Conservation (phyloP, 2,329 filamentous ascomycete species). For the Aspergillus sp. region DNA sequence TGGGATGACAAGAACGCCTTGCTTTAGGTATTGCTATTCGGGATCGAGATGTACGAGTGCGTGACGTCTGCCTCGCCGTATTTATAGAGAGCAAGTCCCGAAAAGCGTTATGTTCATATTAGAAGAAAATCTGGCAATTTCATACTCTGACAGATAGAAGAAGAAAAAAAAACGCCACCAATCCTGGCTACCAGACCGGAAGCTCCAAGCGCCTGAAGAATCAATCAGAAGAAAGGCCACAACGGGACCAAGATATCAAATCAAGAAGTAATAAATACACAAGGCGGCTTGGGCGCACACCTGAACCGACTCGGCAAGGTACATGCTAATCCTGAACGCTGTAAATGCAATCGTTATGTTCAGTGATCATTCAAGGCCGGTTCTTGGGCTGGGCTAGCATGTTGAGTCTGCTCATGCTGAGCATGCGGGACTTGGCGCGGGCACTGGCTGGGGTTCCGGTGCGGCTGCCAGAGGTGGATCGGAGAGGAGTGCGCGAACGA, state of each 20-base stretch:
- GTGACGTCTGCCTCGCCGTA: no score
- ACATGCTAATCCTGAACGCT: conserved; percentile 14
- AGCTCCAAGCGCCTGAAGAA: conserved; percentile 26
- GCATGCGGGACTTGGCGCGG: conserved; percentile 35
- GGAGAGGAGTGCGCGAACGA: conserved; percentile 38
- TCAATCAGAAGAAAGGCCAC: conserved; percentile 11
- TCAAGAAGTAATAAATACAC: conserved; percentile 18
- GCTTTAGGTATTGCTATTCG: no score
- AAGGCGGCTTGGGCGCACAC: conserved; percentile 10
- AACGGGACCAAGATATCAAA: conserved; percentile 14
- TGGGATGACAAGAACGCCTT: no score
- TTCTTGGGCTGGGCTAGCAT: conserved; percentile 53
- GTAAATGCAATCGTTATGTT: conserved; percentile 17
- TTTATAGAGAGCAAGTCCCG: no score
- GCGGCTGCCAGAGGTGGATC: conserved; percentile 25
- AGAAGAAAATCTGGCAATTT: background rate
- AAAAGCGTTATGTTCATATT: background rate
- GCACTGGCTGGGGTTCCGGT: conserved; percentile 36
- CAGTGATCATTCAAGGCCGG: conserved; percentile 30
- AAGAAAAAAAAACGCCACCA: conserved; percentile 17
- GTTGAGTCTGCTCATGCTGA: conserved; percentile 54
- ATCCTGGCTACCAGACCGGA: conserved; percentile 22
- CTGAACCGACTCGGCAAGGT: conserved; percentile 3
- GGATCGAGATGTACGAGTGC: no score
- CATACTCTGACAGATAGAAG: conserved; percentile 6